Evolutionary conservation across 352 stramenopile genomes (phyloP).

Genomic region (Phytopythium kandeliae): DNA sequence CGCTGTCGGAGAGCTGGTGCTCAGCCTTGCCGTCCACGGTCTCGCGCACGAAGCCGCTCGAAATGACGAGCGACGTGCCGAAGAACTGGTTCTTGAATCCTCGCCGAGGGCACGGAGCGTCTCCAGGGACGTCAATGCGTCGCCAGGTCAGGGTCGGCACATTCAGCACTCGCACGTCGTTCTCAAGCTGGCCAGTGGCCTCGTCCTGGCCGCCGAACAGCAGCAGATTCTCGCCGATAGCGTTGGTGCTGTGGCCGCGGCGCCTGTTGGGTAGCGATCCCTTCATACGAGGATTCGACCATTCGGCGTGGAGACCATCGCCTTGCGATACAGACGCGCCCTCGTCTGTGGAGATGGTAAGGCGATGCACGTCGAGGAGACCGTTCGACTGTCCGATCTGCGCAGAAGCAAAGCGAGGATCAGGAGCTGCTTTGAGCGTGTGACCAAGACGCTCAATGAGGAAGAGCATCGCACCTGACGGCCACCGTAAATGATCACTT

Average conservation of each 20-base stretch:
- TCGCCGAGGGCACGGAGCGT: slow-evolving; percentile 44
- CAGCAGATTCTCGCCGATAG: slow-evolving; percentile 48
- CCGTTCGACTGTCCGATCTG: slow-evolving; percentile 67
- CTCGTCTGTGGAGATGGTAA: slow-evolving; percentile 13
- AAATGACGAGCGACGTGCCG: slow-evolving; percentile 64
- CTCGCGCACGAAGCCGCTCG: slow-evolving; percentile 61
- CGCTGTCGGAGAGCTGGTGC: slow-evolving; percentile 48
- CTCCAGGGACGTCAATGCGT: slow-evolving; percentile 18
- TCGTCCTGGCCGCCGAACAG: slow-evolving; percentile 61
- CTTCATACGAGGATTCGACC: slow-evolving; percentile 23
- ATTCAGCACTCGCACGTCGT: slow-evolving; percentile 46
- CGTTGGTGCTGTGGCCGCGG: slow-evolving; percentile 55
- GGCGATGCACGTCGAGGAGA: slow-evolving; percentile 39
- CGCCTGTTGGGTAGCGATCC: slow-evolving; percentile 36
- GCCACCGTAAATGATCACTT: slow-evolving; percentile 61
- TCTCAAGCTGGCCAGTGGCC: slow-evolving; percentile 34
- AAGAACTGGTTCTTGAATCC: slow-evolving; percentile 83
- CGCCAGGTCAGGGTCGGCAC: slow-evolving; percentile 26
- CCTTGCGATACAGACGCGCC: slow-evolving; percentile 2
- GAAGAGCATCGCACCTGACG: slow-evolving; percentile 36
- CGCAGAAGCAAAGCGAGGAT: background rate
- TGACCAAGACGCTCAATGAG: background rate
- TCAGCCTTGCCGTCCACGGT: slow-evolving; percentile 31
- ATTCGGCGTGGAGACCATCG: slow-evolving; percentile 22
- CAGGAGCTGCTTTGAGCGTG: slow-evolving; percentile 4